phyloP scores from a whole-genome alignment of 2,329 filamentous ascomycete species.

The Claviceps sp. region DNA sequence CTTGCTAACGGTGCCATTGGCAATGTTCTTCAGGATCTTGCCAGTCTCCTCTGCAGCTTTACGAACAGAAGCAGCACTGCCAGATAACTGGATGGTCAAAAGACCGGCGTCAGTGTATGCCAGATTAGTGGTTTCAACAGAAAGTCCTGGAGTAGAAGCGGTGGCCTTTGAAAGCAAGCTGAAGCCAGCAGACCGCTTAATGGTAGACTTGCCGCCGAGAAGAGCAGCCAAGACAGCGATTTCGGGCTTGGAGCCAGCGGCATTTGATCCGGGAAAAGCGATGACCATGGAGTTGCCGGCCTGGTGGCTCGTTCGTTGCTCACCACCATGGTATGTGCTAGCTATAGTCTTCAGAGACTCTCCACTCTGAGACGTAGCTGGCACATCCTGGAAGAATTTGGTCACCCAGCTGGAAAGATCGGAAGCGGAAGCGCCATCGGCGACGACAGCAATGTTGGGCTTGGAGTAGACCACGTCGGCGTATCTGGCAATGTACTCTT shows the following conservation, averaged over 20 bases:
- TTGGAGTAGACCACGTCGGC: conserved; percentile 72
- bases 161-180: conserved; percentile 74
- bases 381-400: conserved; percentile 74
- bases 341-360: conserved; percentile 44
- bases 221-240: conserved; percentile 75
- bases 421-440: conserved; percentile 67
- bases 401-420: conserved; percentile 80
- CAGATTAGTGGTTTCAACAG: conserved; percentile 60
- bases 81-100: conserved; percentile 68
- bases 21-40: conserved; percentile 69
- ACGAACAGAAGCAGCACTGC: conserved; percentile 58
- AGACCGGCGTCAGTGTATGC: conserved; percentile 93
- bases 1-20: conserved; percentile 59
- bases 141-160: conserved; percentile 50
- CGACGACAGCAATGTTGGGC: conserved; percentile 81
- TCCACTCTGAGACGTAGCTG: conserved; percentile 37
- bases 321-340: conserved; percentile 85
- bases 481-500: conserved; percentile 60
- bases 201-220: conserved; percentile 76
- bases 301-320: conserved; percentile 73
- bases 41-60: conserved; percentile 64
- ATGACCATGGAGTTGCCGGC: conserved; percentile 75
- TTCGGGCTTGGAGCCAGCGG: conserved; percentile 75
- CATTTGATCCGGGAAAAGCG: conserved; percentile 82
- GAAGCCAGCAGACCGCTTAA: conserved; percentile 95